Evolutionary conservation across 495 filamentous ascomycete genomes (phyloP), one percentile per base, ranked within the genome.

Genomic region (Tetracladium setigerum): DNA sequence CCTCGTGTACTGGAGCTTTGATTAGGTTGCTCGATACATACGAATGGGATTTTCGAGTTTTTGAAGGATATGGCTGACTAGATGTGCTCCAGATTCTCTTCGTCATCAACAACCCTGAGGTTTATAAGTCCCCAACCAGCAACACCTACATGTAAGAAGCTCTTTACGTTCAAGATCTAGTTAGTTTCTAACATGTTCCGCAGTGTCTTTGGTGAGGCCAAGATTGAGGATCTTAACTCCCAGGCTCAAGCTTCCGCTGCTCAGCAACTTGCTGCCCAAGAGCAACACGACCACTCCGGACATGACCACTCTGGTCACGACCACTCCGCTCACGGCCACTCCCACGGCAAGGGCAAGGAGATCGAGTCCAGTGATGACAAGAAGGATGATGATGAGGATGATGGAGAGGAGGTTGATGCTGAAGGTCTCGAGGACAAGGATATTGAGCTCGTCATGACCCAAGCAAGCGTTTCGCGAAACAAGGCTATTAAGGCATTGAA

Each of bases 141-240:
- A 96, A 97, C 80, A 95, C 89, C 64, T 99, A 88, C 79, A 99
- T 99, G 92, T 96, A 75, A 76, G 86, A 64, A 44, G 18, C 41
- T 39, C 38, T 15, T 10, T n/a, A 8, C 13, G 15, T 14, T n/a
- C 12, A 37, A 34, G 17, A 57, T 38, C 32, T 15, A 40, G 10
- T 14, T 36, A 18, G 22, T 27, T 7, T 27, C 44, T 52, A 47
- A 59, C 41, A 43, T 6, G 8, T 27, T 34, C 16, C 37, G 41
- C 46, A 98, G 92, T 71, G 95, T 99, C 73, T 99, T 99, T 70
- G 92, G 92, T 67, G 92, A 99, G 76, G 94, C 94, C 65, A 99
- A 99, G 85, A 99, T 94, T 62, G 94, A 99, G 77, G 94, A 99
- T 72, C 75, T 97, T 59, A 97, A 95, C 82, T 89, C 91, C 62